Evolutionary conservation across 345 rosid genomes (phyloP).

Genomic region (Crucihimalaya himalaica): DNA sequence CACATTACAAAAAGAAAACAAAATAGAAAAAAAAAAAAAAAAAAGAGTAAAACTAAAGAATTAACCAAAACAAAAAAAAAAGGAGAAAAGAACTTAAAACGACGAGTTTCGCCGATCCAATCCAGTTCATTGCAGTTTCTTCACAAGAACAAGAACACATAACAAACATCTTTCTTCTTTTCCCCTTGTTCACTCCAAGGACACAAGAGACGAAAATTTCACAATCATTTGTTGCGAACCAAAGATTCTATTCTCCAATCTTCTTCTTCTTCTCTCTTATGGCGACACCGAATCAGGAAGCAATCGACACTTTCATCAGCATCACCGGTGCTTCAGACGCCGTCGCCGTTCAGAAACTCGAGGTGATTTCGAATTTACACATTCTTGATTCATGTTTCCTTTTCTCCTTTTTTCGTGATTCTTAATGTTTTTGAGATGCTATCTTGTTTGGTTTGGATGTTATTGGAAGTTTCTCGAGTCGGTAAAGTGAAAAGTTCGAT

Average conservation of each 20-base stretch:
- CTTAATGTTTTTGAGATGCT: neutral
- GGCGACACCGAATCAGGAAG: slow-evolving; percentile 78
- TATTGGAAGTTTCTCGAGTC: slow-evolving; percentile 14
- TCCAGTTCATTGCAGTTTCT: slow-evolving; percentile 2
- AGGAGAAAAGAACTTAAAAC: neutral
- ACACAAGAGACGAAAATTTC: neutral
- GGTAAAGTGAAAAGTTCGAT: neutral
- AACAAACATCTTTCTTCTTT: slow-evolving; percentile 12
- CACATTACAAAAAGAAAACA: too few species aligned
- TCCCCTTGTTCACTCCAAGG: slow-evolving; percentile 29
- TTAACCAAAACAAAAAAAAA: too few species aligned
- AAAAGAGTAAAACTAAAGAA: too few species aligned
- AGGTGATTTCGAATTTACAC: slow-evolving; percentile 47
- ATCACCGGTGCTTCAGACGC: slow-evolving; percentile 79
- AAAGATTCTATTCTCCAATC: slow-evolving; percentile 1
- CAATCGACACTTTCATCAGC: slow-evolving; percentile 79
- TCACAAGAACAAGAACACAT: neutral
- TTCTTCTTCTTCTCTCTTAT: slow-evolving; percentile 40
- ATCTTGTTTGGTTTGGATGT: neutral
- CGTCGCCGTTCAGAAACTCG: slow-evolving; percentile 45
- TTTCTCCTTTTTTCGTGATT: neutral
- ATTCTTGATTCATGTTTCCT: neutral
- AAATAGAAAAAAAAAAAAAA: too few species aligned
- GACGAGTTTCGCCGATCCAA: slow-evolving; percentile 35
- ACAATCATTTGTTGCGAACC: neutral